Conservation (phyloP, 257 asterid genomes). For the Petunia axillaris region DNA sequence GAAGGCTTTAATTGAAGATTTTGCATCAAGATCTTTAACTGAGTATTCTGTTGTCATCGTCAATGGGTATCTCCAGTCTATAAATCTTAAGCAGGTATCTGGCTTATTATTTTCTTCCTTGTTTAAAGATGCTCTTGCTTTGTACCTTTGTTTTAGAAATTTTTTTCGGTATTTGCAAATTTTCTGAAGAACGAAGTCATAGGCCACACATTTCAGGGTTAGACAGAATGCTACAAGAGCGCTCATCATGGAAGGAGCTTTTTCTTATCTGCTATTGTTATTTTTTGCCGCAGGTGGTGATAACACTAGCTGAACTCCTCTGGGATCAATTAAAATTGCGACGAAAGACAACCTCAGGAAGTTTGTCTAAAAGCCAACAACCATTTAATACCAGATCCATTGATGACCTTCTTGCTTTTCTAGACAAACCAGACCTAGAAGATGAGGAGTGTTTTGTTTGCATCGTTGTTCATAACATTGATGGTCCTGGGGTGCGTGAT, state of each 20-base stretch:
- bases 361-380: slow-evolving; percentile 51
- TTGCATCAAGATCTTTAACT: slow-evolving; percentile 70
- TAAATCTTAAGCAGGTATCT: slow-evolving; percentile 76
- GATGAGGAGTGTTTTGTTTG: slow-evolving; percentile 66
- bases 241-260: background rate
- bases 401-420: slow-evolving; percentile 76
- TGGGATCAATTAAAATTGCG: slow-evolving; percentile 77
- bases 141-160: background rate
- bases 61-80: slow-evolving; percentile 85
- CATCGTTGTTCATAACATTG: slow-evolving; percentile 75
- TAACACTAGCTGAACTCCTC: slow-evolving; percentile 74
- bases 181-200: slow-evolving; percentile 2
- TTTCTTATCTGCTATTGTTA: background rate
- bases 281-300: slow-evolving; percentile 55
- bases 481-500: slow-evolving; percentile 87
- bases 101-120: background rate
- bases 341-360: slow-evolving; percentile 43
- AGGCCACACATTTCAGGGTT: slow-evolving; percentile 1
- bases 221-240: background rate
- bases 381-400: slow-evolving; percentile 74
- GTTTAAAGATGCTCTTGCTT: background rate
- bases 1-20: slow-evolving; percentile 76
- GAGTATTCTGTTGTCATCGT: slow-evolving; percentile 77
- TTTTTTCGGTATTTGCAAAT: background rate
- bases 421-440: slow-evolving; percentile 61